A percentile compares a stretch with the other conserved stretches of the same genome.
Evolutionary conservation across 2,329 filamentous ascomycete species (phyloP).

Genomic region (Macrophomina tecta): DNA sequence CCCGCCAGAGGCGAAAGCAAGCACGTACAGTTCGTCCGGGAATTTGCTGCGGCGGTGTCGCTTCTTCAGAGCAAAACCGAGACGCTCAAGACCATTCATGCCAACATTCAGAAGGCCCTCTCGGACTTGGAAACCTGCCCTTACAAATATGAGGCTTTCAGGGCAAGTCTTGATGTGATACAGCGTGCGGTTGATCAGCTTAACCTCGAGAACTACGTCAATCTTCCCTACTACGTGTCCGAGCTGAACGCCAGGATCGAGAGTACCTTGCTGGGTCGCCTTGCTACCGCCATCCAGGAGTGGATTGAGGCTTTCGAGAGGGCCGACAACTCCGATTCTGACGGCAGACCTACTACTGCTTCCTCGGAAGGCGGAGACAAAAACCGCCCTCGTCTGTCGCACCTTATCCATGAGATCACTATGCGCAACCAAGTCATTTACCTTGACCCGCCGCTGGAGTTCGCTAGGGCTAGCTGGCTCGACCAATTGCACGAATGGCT

Average conservation of each 20-base stretch:
- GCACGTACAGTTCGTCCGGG: slow-evolving; percentile 94
- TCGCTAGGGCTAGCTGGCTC: slow-evolving; percentile 91
- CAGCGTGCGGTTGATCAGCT: slow-evolving; percentile 95
- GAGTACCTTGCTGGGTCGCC: slow-evolving; percentile 75
- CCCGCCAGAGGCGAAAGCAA: slow-evolving; percentile 75
- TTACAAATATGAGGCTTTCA: slow-evolving; percentile 81
- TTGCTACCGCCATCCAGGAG: slow-evolving; percentile 81
- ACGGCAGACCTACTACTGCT: slow-evolving; percentile 56
- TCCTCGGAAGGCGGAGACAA: slow-evolving; percentile 37
- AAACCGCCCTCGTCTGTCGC: slow-evolving; percentile 67
- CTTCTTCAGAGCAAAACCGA: slow-evolving; percentile 87
- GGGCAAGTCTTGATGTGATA: slow-evolving; percentile 79
- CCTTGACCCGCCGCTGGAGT: slow-evolving; percentile 90
- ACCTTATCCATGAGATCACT: slow-evolving; percentile 86
- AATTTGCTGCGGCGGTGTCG: slow-evolving; percentile 87
- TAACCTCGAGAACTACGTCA: slow-evolving; percentile 94
- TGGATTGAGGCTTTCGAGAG: slow-evolving; percentile 86
- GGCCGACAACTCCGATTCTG: slow-evolving; percentile 51
- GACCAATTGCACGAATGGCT: slow-evolving; percentile 92
- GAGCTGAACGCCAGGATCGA: slow-evolving; percentile 88
- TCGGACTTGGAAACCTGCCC: slow-evolving; percentile 82
- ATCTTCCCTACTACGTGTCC: slow-evolving; percentile 87
- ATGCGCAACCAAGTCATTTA: slow-evolving; percentile 99
- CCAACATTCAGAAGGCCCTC: slow-evolving; percentile 81
- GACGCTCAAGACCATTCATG: slow-evolving; percentile 77